A percentile compares a stretch with the other conserved stretches of the same genome.
Evolutionary conservation across 2,329 filamentous ascomycete genomes (phyloP).

Genomic region (Emergomyces africanus): DNA sequence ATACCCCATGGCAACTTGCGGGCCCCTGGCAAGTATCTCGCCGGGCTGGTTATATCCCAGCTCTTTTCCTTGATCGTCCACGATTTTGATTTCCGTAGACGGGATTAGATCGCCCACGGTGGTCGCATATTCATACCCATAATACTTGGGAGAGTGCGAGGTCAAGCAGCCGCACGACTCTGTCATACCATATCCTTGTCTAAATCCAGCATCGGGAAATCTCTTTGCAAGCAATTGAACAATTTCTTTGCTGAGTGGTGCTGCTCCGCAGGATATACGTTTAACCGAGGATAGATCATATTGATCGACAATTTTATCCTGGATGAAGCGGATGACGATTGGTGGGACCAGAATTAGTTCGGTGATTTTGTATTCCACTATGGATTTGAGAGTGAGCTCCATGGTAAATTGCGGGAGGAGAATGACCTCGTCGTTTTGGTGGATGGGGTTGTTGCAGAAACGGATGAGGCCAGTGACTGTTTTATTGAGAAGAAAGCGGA

Average conservation of each 20-base stretch:
- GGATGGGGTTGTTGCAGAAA: slow-evolving; percentile 44
- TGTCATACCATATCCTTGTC: slow-evolving; percentile 45
- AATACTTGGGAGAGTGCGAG: slow-evolving; percentile 42
- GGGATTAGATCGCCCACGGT: slow-evolving; percentile 37
- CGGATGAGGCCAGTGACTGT: slow-evolving; percentile 45
- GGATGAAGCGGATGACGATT: slow-evolving; percentile 46
- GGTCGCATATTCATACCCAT: slow-evolving; percentile 32
- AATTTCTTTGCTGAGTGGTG: slow-evolving; percentile 32
- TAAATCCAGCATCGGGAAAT: slow-evolving; percentile 46
- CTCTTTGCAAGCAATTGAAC: slow-evolving; percentile 33
- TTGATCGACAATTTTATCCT: slow-evolving; percentile 26
- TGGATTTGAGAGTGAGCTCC: slow-evolving; percentile 41
- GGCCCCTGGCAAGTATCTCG: slow-evolving; percentile 42
- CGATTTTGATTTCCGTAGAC: slow-evolving; percentile 37
- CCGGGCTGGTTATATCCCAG: slow-evolving; percentile 36
- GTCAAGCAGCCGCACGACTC: slow-evolving; percentile 38
- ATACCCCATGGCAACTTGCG: slow-evolving; percentile 42
- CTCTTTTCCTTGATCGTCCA: slow-evolving; percentile 45
- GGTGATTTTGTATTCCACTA: slow-evolving; percentile 40
- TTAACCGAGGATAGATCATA: slow-evolving; percentile 40
- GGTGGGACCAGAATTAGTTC: slow-evolving; percentile 49
- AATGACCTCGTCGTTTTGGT: slow-evolving; percentile 52
- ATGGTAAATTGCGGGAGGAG: slow-evolving; percentile 55
- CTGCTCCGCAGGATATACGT: slow-evolving; percentile 45
- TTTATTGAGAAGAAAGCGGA: no score